Evolutionary conservation across 352 stramenopile species (phyloP).

Genomic region (Pythium coloratum): DNA sequence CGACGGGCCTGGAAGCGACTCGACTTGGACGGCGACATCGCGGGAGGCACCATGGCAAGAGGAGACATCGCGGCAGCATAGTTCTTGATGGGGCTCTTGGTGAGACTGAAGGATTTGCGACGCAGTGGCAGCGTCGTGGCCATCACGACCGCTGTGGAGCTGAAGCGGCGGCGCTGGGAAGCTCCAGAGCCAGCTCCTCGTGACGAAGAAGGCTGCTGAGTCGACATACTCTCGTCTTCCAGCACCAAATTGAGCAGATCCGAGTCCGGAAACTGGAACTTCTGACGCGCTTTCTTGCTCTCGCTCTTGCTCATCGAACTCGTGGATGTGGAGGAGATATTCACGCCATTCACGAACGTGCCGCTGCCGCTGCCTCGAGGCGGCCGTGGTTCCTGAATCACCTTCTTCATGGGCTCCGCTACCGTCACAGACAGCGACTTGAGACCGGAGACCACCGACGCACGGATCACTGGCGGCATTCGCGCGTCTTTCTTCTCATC

Average conservation of each 20-base stretch:
- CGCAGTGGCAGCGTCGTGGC: constrained; percentile 44
- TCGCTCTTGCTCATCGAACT: constrained; percentile 10
- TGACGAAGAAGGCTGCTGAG: constrained; percentile 4
- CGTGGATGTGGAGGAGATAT: not conserved
- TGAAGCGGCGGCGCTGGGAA: constrained; percentile 31
- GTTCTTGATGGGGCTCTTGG: constrained; percentile 52
- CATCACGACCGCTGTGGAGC: constrained; percentile 35
- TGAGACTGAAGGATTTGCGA: constrained; percentile 70
- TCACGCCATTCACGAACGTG: constrained; percentile 7
- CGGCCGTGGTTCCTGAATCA: constrained; percentile 47
- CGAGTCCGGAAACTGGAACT: constrained; percentile 64
- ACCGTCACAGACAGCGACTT: constrained; percentile 29
- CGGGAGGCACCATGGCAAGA: not conserved
- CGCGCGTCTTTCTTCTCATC: not conserved
- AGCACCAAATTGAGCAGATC: constrained; percentile 35
- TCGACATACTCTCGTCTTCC: constrained; percentile 18
- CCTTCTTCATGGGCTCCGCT: constrained; percentile 33
- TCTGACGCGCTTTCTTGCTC: constrained; percentile 34
- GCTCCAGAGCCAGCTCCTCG: not conserved
- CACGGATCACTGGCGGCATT: constrained; percentile 9
- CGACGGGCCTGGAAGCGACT: constrained; percentile 38
- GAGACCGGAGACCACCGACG: not conserved
- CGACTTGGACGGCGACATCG: not conserved
- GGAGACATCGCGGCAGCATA: constrained; percentile 4
- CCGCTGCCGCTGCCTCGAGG: constrained; percentile 30